These are phyloP conservation scores for Myriosclerotinia duriaeana DNA, from an alignment of 2,329 filamentous ascomycete genomes.

Conservation along the genomic window DNA sequence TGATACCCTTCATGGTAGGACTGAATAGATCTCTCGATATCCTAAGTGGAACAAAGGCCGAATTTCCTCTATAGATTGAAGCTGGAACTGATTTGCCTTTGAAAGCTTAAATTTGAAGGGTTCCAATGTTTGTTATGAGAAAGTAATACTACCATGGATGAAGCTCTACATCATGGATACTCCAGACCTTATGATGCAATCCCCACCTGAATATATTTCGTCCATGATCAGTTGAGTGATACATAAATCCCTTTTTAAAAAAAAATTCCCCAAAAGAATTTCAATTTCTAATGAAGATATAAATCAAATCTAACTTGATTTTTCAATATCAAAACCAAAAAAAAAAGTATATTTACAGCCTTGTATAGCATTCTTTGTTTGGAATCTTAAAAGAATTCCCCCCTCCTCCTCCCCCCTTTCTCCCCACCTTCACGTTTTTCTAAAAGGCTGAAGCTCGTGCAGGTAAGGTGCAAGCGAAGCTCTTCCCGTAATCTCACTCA, in stretches of 20 bases:
- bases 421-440: constrained; percentile 25
- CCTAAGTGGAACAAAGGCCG: not conserved
- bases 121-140: not conserved
- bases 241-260: too few species aligned
- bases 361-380: constrained; percentile 1
- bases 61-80: not conserved
- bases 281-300: too few species aligned
- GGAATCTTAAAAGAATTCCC: not conserved
- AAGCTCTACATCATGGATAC: not conserved
- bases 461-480: constrained; percentile 24
- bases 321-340: too few species aligned
- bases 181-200: constrained; percentile 1
- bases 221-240: not conserved
- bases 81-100: not conserved
- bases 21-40: not conserved
- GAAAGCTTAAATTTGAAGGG: not conserved
- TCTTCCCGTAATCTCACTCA: constrained; percentile 19
- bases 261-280: not conserved
- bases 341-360: too few species aligned
- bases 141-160: not conserved
- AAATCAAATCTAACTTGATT: too few species aligned
- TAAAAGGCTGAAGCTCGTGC: constrained; percentile 21
- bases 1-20: constrained; percentile 43
- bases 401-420: not conserved
- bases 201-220: not conserved